phyloP scores from a whole-genome alignment of 1,284 basidiomycete species.

The Rhodotorula sp. region DNA sequence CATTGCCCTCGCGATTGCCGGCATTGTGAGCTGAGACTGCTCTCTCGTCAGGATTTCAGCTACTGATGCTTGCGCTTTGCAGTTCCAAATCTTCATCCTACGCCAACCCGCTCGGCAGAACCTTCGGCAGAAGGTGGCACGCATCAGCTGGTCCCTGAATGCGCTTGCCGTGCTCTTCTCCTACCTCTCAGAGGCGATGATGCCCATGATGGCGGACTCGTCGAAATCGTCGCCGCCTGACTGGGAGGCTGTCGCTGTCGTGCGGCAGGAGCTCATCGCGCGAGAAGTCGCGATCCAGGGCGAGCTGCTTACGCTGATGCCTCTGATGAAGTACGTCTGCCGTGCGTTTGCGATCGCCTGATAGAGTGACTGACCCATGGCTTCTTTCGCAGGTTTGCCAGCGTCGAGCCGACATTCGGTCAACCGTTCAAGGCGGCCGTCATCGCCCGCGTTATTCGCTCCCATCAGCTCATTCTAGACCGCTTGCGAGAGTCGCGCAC shows the following conservation, averaged over 20 bases:
- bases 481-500: slow-evolving; percentile 45
- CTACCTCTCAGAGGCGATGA: slow-evolving; percentile 10
- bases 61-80: neutral
- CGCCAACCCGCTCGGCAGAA: slow-evolving; percentile 51
- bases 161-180: slow-evolving; percentile 47
- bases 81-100: slow-evolving; percentile 46
- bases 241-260: slow-evolving; percentile 46
- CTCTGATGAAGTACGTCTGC: slow-evolving; percentile 50
- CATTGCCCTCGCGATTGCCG: slow-evolving; percentile 50
- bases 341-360: slow-evolving; percentile 42
- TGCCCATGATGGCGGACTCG: slow-evolving; percentile 29
- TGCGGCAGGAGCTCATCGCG: slow-evolving; percentile 48
- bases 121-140: slow-evolving; percentile 47
- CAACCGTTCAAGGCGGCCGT: slow-evolving; percentile 44
- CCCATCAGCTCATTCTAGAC: slow-evolving; percentile 47
- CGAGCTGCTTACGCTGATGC: slow-evolving; percentile 48
- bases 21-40: slow-evolving; percentile 45
- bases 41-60: slow-evolving; percentile 37
- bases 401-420: slow-evolving; percentile 37
- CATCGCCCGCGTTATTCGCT: slow-evolving; percentile 41
- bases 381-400: slow-evolving; percentile 29
- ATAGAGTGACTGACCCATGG: neutral
- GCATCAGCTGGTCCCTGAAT: slow-evolving; percentile 43
- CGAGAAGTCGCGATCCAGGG: slow-evolving; percentile 50
- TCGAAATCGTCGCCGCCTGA: slow-evolving; percentile 23